A percentile compares a stretch with the other conserved stretches of the same genome.
phyloP scores from a whole-genome alignment of 2,329 filamentous ascomycete species.

The Arthrobotrys megalospora region DNA sequence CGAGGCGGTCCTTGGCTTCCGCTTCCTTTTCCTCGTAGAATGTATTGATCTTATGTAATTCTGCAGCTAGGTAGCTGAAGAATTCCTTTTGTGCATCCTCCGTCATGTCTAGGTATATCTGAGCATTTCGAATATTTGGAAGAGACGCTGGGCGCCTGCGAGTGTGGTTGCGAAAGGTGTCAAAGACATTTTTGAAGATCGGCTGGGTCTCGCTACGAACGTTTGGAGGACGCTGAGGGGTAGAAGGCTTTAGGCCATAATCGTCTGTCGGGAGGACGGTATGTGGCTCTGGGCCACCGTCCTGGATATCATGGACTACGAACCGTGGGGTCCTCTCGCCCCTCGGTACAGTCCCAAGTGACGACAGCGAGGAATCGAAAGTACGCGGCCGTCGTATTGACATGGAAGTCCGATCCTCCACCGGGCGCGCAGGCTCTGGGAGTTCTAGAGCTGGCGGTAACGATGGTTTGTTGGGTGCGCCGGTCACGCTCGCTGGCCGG shows the following conservation, averaged over 20 bases:
- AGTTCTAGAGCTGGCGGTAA: constrained; percentile 44
- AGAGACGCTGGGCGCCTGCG: constrained; percentile 68
- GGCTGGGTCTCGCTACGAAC: constrained; percentile 68
- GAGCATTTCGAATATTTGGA: constrained; percentile 66
- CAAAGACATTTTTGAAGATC: constrained; percentile 63
- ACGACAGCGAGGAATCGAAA: constrained; percentile 42
- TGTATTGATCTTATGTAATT: constrained; percentile 89
- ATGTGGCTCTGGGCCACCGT: constrained; percentile 11
- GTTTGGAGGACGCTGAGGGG: constrained; percentile 57
- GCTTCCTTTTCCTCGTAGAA: constrained; percentile 93
- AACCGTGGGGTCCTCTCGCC: constrained; percentile 39
- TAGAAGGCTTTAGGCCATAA: constrained; percentile 15
- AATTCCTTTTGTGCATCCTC: constrained; percentile 86
- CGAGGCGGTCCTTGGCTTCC: constrained; percentile 81
- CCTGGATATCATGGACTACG: constrained; percentile 5
- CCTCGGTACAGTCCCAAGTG: constrained; percentile 16
- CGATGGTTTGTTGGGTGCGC: constrained; percentile 39
- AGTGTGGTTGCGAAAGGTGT: constrained; percentile 66
- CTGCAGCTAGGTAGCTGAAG: constrained; percentile 83
- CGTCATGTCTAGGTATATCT: constrained; percentile 74
- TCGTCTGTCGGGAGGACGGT: constrained; percentile 38
- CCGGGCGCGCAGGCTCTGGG: constrained; percentile 44
- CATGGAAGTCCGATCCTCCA: constrained; percentile 35
- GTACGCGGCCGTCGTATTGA: constrained; percentile 36
- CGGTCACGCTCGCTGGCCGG: constrained; percentile 23